Conservation (phyloP, 768 basidiomycete species). For the Lactarius vividus region DNA sequence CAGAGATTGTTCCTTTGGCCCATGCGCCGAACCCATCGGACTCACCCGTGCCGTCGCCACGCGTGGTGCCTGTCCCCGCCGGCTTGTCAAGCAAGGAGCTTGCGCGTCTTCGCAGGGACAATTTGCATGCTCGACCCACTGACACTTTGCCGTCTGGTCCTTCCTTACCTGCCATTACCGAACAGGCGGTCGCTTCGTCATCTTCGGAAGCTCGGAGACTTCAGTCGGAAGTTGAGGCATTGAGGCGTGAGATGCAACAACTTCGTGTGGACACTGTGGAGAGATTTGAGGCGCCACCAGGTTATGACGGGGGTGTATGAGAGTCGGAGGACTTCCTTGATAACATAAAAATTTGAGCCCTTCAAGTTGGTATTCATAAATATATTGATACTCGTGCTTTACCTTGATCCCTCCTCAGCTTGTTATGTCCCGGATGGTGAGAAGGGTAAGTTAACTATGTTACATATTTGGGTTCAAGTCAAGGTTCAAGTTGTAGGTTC, state of each 20-base stretch:
- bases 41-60: not conserved
- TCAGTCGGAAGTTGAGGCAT: conserved; percentile 32
- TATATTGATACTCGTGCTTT: no score
- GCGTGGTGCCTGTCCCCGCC: not conserved
- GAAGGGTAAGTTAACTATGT: no score
- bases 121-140: not conserved
- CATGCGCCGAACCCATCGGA: not conserved
- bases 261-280: conserved; percentile 25
- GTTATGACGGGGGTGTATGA: conserved; percentile 17
- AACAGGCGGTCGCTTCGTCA: not conserved
- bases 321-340: no score
- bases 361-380: no score
- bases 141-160: not conserved
- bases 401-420: no score
- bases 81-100: conserved; percentile 20
- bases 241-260: conserved; percentile 31
- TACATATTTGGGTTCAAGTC: no score
- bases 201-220: not conserved
- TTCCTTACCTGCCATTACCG: not conserved
- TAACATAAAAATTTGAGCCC: no score
- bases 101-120: conserved; percentile 13
- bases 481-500: no score
- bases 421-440: no score
- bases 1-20: not conserved
- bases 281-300: conserved; percentile 31